Percentiles rank a stretch among this genome's conserved stretches.
These are phyloP conservation scores for Exophiala sideris DNA, from an alignment of 2,329 filamentous ascomycete species.

Conservation along the genomic window DNA sequence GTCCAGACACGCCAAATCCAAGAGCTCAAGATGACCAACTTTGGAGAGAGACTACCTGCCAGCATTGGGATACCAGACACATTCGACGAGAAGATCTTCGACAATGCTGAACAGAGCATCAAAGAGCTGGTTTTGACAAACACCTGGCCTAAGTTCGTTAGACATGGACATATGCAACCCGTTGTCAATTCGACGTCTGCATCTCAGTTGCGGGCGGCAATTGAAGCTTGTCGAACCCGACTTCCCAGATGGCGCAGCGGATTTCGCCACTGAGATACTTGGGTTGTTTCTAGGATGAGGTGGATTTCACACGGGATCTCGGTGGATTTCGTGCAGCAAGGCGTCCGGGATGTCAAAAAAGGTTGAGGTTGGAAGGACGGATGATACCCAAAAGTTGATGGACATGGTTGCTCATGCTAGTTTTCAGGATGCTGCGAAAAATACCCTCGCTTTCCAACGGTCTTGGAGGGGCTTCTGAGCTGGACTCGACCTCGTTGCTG, in stretches of 20 bases:
- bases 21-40: conserved; percentile 27
- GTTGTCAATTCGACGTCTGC: conserved; percentile 10
- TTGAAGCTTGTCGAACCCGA: conserved; percentile 11
- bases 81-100: conserved; percentile 56
- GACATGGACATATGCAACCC: conserved; percentile 26
- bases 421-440: conserved; percentile 18
- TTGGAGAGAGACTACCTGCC: conserved; percentile 33
- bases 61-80: conserved; percentile 38
- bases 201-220: conserved; percentile 7
- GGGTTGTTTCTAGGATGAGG: not conserved
- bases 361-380: not conserved
- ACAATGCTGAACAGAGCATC: conserved; percentile 57
- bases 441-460: conserved; percentile 1
- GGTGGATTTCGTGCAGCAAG: not conserved
- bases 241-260: conserved; percentile 4
- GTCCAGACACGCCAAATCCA: conserved; percentile 13
- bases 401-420: conserved; percentile 20
- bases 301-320: not conserved
- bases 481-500: not conserved
- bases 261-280: conserved; percentile 4
- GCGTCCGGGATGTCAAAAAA: not conserved
- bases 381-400: conserved; percentile 9
- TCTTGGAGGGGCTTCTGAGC: not conserved
- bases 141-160: conserved; percentile 56
- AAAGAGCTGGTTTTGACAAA: conserved; percentile 67